Conservation (phyloP, 805 yeast species). For the Yamadazyma nakazawae region DNA sequence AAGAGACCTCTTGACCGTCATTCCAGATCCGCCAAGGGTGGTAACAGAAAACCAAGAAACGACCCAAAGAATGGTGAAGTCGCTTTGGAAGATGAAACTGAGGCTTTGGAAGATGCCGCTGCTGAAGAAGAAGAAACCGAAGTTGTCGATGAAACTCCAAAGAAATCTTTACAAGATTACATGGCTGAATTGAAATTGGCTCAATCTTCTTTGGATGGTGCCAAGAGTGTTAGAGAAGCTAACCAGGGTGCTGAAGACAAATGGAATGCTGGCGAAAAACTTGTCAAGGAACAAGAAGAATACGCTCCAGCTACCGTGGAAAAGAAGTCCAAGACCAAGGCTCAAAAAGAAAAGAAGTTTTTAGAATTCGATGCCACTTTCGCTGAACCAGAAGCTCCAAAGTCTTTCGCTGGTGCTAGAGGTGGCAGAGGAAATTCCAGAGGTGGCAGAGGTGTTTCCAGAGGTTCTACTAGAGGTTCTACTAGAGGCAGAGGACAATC, state of each 20-base stretch:
- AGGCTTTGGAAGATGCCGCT: slow-evolving; percentile 38
- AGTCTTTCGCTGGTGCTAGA: slow-evolving; percentile 17
- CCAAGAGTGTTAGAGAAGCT: slow-evolving; percentile 44
- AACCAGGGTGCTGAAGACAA: slow-evolving; percentile 58
- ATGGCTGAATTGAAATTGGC: slow-evolving; percentile 60
- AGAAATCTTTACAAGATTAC: slow-evolving; percentile 83
- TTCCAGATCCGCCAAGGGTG: slow-evolving; percentile 78
- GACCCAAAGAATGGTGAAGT: slow-evolving; percentile 74
- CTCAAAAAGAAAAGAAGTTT: slow-evolving; percentile 75
- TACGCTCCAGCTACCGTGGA: slow-evolving; percentile 57
- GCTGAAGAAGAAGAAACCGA: slow-evolving; percentile 49
- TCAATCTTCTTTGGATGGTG: slow-evolving; percentile 37
- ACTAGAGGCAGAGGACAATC: slow-evolving; percentile 13
- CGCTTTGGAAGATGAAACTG: slow-evolving; percentile 66
- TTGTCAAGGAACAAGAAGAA: slow-evolving; percentile 62
- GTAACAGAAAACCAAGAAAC: slow-evolving; percentile 78
- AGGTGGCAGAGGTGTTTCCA: slow-evolving; percentile 11
- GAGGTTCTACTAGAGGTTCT: slow-evolving; percentile 18
- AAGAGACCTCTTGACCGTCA: slow-evolving; percentile 77
- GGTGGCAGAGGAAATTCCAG: slow-evolving; percentile 29
- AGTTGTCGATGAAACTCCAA: slow-evolving; percentile 37
- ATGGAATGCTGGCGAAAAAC: slow-evolving; percentile 50
- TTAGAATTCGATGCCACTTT: slow-evolving; percentile 74
- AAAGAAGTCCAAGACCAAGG: slow-evolving; percentile 70
- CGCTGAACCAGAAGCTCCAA: slow-evolving; percentile 44